A percentile compares a stretch with the other conserved stretches of the same genome.
Conservation (phyloP, 768 basidiomycete species). For the Pulveroboletus ravenelii region DNA sequence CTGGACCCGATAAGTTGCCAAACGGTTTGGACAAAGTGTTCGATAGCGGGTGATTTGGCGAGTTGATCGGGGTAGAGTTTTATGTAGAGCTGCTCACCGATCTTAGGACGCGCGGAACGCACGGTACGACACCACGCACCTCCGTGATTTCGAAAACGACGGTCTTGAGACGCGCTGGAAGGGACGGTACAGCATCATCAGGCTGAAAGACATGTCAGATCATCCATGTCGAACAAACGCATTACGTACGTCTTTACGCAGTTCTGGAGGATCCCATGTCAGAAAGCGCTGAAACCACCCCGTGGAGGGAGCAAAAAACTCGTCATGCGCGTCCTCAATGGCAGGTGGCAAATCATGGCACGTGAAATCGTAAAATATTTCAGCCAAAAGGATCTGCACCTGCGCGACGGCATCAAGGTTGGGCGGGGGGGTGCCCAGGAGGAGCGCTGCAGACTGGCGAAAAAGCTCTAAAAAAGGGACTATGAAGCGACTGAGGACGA, state of each 20-base stretch:
- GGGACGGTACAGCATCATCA: constrained; percentile 77
- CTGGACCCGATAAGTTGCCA: constrained; percentile 79
- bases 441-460: constrained; percentile 52
- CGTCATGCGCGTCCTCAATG: constrained; percentile 81
- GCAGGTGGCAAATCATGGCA: constrained; percentile 93
- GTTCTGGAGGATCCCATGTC: constrained; percentile 66
- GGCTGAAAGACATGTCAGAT: constrained; percentile 38
- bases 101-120: not conserved
- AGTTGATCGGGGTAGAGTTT: constrained; percentile 81
- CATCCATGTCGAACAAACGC: not conserved
- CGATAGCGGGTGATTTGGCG: constrained; percentile 55
- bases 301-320: constrained; percentile 68
- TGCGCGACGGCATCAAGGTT: constrained; percentile 58
- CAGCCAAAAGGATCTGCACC: constrained; percentile 70
- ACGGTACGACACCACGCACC: constrained; percentile 36
- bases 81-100: constrained; percentile 56
- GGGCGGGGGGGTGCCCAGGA: constrained; percentile 39
- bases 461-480: constrained; percentile 82
- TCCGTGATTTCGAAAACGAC: constrained; percentile 88
- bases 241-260: constrained; percentile 58
- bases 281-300: constrained; percentile 82
- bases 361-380: constrained; percentile 91
- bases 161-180: constrained; percentile 89
- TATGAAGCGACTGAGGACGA: constrained; percentile 81
- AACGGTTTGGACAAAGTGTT: constrained; percentile 78